phyloP scores from a whole-genome alignment of 2,329 filamentous ascomycete genomes.

The Myotisia sp. region DNA sequence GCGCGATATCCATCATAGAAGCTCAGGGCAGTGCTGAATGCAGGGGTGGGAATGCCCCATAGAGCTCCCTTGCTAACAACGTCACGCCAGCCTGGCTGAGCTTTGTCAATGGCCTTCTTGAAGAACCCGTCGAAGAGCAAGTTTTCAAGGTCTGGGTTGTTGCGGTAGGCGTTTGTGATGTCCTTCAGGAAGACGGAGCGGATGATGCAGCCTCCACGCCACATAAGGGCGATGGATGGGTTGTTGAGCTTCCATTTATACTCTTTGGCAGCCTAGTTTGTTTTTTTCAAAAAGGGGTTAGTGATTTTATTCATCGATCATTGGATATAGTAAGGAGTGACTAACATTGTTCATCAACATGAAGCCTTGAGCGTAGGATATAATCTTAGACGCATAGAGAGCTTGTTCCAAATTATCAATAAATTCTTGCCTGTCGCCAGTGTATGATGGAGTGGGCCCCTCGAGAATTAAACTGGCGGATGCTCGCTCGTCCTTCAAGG shows the following conservation, averaged over 20 bases:
- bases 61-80: slow-evolving; percentile 83
- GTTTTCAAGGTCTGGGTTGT: slow-evolving; percentile 90
- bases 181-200: slow-evolving; percentile 99
- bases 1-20: slow-evolving; percentile 99
- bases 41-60: slow-evolving; percentile 88
- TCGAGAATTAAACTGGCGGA: slow-evolving; percentile 66
- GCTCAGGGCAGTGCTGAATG: slow-evolving; percentile 90
- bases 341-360: slow-evolving; percentile 97
- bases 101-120: slow-evolving; percentile 96
- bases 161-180: slow-evolving; percentile 93
- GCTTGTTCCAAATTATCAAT: slow-evolving; percentile 96
- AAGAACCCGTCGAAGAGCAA: slow-evolving; percentile 98
- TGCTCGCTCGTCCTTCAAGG: slow-evolving; percentile 83
- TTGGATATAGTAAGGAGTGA: slow-evolving; percentile 9
- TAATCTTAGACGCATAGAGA: slow-evolving; percentile 98
- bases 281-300: slow-evolving; percentile 1
- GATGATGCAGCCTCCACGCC: slow-evolving; percentile 99
- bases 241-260: slow-evolving; percentile 99
- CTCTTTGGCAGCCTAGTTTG: slow-evolving; percentile 68
- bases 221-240: slow-evolving; percentile 99
- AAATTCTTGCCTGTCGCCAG: slow-evolving; percentile 84
- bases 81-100: slow-evolving; percentile 83
- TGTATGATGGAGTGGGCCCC: slow-evolving; percentile 65
- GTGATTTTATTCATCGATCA: slow-evolving; percentile 2
- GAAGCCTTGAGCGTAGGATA: slow-evolving; percentile 98